These are phyloP conservation scores for Colletotrichum liriopes DNA, from an alignment of 2,329 filamentous ascomycete species.

Conservation along the genomic window DNA sequence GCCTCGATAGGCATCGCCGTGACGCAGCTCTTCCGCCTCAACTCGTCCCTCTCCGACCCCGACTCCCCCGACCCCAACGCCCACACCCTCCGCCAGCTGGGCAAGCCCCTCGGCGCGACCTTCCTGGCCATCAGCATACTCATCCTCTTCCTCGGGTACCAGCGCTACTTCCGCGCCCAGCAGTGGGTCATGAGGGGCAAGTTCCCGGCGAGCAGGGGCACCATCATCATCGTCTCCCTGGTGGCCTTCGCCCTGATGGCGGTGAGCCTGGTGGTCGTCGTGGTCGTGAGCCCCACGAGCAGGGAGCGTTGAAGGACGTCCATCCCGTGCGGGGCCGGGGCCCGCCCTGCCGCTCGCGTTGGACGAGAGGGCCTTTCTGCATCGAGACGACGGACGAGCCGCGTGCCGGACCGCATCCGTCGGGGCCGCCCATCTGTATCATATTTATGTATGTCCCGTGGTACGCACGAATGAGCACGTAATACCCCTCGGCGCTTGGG, in stretches of 20 bases:
- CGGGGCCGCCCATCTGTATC: not conserved
- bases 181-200: constrained; percentile 86
- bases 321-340: no score
- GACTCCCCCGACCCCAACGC: constrained; percentile 52
- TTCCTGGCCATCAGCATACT: constrained; percentile 84
- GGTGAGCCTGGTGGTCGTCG: constrained; percentile 71
- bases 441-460: not conserved
- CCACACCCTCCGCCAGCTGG: constrained; percentile 72
- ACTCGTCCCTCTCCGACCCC: constrained; percentile 70
- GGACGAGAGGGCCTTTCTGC: not conserved
- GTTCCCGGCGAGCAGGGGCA: constrained; percentile 84
- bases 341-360: not conserved
- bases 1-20: constrained; percentile 87
- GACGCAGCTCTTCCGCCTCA: constrained; percentile 88
- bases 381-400: not conserved
- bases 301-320: constrained; percentile 45
- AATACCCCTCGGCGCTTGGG: not conserved
- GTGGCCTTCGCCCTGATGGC: constrained; percentile 77
- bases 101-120: constrained; percentile 82
- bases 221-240: constrained; percentile 78
- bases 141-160: constrained; percentile 82
- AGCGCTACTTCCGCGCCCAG: constrained; percentile 84
- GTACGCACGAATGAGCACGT: constrained; percentile 1
- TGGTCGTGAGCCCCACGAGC: constrained; percentile 63
- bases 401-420: not conserved